Conservation (phyloP, 768 basidiomycete species). For the Mycena crocata region DNA sequence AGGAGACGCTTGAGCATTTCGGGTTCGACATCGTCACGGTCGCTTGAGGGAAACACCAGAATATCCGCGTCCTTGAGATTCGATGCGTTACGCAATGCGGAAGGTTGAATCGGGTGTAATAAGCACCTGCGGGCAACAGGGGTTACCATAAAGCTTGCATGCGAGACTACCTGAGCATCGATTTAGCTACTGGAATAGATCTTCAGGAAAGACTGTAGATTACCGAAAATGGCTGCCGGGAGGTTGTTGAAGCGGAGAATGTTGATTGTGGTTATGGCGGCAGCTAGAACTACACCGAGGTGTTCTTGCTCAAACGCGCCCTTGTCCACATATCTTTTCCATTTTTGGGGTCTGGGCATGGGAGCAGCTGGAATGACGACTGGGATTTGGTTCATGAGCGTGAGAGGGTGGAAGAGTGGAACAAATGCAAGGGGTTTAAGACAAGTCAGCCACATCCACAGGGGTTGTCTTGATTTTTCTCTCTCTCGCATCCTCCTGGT, state of each 20-base stretch:
- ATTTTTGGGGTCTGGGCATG: not conserved
- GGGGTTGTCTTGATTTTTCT: too few relatives aligned
- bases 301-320: conserved; percentile 26
- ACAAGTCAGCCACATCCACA: too few relatives aligned
- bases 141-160: too few relatives aligned
- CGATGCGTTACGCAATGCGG: not conserved
- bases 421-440: too few relatives aligned
- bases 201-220: conserved; percentile 30
- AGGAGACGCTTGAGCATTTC: conserved; percentile 49
- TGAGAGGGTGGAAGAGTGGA: too few relatives aligned
- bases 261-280: conserved; percentile 41
- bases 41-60: conserved; percentile 38
- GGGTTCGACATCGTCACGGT: conserved; percentile 38
- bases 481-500: too few relatives aligned
- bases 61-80: conserved; percentile 48
- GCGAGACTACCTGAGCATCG: too few relatives aligned
- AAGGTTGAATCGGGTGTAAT: too few relatives aligned
- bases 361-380: not conserved
- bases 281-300: conserved; percentile 38
- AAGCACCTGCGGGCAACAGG: conserved; percentile 52
- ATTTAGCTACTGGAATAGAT: too few relatives aligned
- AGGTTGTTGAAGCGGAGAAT: conserved; percentile 41
- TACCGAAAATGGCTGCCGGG: conserved; percentile 50
- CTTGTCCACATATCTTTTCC: conserved; percentile 30
- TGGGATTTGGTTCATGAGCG: conserved; percentile 22